phyloP scores from a whole-genome alignment of 2,329 filamentous ascomycete genomes.

The Trichoderma sp. region DNA sequence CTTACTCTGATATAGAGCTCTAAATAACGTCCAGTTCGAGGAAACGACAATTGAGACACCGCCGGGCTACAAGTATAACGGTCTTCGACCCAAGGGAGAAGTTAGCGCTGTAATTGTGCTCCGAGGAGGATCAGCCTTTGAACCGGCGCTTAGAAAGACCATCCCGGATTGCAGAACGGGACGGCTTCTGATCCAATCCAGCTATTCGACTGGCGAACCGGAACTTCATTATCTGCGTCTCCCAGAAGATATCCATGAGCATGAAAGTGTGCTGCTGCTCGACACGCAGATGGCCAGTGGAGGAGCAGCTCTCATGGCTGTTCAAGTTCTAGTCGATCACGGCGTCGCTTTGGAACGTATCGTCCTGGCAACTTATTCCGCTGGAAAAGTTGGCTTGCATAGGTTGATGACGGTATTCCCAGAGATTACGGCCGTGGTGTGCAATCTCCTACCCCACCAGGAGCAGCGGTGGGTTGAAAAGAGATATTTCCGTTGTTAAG shows the following conservation, averaged over 20 bases:
- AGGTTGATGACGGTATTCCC: constrained; percentile 88
- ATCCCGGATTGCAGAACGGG: constrained; percentile 92
- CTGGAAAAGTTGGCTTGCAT: constrained; percentile 81
- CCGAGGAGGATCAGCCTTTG: constrained; percentile 84
- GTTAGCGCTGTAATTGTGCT: constrained; percentile 87
- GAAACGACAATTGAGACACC: constrained; percentile 71
- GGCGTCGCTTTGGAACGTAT: constrained; percentile 84
- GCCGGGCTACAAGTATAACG: constrained; percentile 68
- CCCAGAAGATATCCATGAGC: constrained; percentile 70
- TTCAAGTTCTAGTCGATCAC: constrained; percentile 93
- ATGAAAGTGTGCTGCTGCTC: constrained; percentile 82
- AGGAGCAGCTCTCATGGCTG: constrained; percentile 85
- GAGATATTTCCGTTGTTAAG: constrained; percentile 83
- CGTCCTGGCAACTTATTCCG: constrained; percentile 90
- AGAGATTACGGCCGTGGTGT: constrained; percentile 82
- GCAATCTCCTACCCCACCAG: constrained; percentile 77
- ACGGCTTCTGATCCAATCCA: constrained; percentile 87
- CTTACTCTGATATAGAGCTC: constrained; percentile 56
- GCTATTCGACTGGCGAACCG: constrained; percentile 81
- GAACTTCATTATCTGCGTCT: constrained; percentile 90
- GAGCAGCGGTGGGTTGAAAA: constrained; percentile 90
- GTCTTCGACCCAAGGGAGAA: constrained; percentile 71
- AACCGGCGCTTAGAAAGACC: constrained; percentile 84
- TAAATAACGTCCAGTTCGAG: constrained; percentile 76
- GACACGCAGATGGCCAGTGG: constrained; percentile 96